Evolutionary conservation across 2,329 filamentous ascomycete species (phyloP).

Genomic region (Laburnicola sp.): DNA sequence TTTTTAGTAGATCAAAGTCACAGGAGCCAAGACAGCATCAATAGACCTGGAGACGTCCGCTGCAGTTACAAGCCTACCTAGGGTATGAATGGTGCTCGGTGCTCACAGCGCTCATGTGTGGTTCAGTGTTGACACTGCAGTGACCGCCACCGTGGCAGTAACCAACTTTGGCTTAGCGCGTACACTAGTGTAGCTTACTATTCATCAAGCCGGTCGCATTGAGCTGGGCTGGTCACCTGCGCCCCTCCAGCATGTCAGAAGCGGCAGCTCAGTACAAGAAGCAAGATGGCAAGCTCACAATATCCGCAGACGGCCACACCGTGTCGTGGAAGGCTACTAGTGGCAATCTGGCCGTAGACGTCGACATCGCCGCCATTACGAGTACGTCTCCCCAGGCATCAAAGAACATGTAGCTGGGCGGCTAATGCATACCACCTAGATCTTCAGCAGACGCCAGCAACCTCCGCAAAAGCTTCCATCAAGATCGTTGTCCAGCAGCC

Average conservation of each 20-base stretch:
- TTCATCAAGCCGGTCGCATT: neutral
- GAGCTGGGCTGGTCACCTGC: slow-evolving; percentile 1
- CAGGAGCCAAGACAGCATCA: too few relatives aligned
- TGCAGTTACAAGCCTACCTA: too few relatives aligned
- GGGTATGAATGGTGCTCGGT: too few relatives aligned
- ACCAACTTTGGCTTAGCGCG: too few relatives aligned
- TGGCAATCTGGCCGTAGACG: slow-evolving; percentile 66
- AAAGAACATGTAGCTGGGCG: slow-evolving; percentile 2
- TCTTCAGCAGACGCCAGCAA: slow-evolving; percentile 90
- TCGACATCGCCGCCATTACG: slow-evolving; percentile 75
- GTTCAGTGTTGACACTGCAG: too few relatives aligned
- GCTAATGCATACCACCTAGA: slow-evolving; percentile 56
- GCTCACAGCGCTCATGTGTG: too few relatives aligned
- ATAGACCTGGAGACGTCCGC: too few relatives aligned
- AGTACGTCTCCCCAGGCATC: slow-evolving; percentile 60
- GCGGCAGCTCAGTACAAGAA: slow-evolving; percentile 75
- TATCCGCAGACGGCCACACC: slow-evolving; percentile 71
- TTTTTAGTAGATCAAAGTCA: too few relatives aligned
- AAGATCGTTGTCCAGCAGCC: slow-evolving; percentile 80
- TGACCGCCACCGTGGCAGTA: too few relatives aligned
- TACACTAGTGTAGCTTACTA: too few relatives aligned
- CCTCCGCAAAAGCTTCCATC: slow-evolving; percentile 86
- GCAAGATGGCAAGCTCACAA: slow-evolving; percentile 81
- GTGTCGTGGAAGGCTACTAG: slow-evolving; percentile 79
- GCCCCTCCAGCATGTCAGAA: slow-evolving; percentile 39